phyloP scores from a whole-genome alignment of 129 eudicot genomes.

The Lactuca saligna region DNA sequence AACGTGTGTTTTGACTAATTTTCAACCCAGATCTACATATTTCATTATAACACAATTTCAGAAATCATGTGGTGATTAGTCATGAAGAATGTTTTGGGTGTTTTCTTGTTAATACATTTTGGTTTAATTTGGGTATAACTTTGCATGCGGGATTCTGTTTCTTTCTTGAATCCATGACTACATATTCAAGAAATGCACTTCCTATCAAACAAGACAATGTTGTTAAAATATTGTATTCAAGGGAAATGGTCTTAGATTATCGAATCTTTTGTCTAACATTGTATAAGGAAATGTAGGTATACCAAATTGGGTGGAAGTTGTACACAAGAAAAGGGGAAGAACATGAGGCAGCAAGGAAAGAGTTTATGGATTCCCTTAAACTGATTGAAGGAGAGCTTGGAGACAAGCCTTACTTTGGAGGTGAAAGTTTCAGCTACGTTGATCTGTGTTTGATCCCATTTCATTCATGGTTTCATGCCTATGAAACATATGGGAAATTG shows the following conservation, averaged over 20 bases:
- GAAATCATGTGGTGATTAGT: too few species aligned
- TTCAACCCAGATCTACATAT: conserved; percentile 2
- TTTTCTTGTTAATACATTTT: too few species aligned
- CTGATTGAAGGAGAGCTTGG: conserved; percentile 45
- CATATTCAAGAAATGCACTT: too few species aligned
- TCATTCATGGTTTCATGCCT: conserved; percentile 42
- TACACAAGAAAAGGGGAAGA: conserved; percentile 39
- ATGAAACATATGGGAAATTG: conserved; percentile 39
- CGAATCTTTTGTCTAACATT: background rate
- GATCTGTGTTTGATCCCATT: conserved; percentile 44
- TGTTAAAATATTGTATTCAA: too few species aligned
- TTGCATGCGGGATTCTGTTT: too few species aligned
- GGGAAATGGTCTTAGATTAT: background rate
- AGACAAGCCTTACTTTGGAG: conserved; percentile 50
- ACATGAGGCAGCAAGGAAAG: conserved; percentile 31
- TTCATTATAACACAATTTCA: background rate
- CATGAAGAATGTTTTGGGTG: too few species aligned
- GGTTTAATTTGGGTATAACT: too few species aligned
- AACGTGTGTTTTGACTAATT: background rate
- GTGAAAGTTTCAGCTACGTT: conserved; percentile 34
- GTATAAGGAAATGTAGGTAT: conserved; percentile 13
- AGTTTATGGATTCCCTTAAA: conserved; percentile 33
- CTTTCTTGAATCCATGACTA: too few species aligned
- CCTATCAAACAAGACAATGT: too few species aligned
- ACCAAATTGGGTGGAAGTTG: conserved; percentile 20